phyloP scores from a whole-genome alignment of 2,329 filamentous ascomycete species.

The Neoascochyta sp. region DNA sequence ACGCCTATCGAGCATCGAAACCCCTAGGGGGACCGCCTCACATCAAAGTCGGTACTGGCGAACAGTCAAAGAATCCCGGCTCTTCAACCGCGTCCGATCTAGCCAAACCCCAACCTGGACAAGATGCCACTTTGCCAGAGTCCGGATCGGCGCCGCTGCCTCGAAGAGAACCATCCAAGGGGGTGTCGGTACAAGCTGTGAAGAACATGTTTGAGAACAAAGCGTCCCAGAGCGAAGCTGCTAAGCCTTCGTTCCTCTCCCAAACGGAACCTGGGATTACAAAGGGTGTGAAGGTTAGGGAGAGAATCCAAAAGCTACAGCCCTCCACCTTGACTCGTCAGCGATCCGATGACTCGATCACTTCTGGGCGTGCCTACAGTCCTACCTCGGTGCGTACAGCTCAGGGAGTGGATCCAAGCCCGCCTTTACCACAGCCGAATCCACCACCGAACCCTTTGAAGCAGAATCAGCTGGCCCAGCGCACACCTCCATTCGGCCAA shows the following conservation, averaged over 20 bases:
- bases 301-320: slow-evolving; percentile 1
- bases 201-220: slow-evolving; percentile 31
- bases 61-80: slow-evolving; percentile 16
- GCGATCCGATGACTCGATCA: slow-evolving; percentile 1
- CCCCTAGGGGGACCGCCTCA: slow-evolving; percentile 12
- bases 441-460: no score
- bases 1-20: slow-evolving; percentile 16
- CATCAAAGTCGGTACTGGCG: slow-evolving; percentile 16
- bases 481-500: no score
- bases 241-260: slow-evolving; percentile 13
- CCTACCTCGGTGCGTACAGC: no score
- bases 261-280: slow-evolving; percentile 3
- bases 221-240: slow-evolving; percentile 12
- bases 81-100: slow-evolving; percentile 12
- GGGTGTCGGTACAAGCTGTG: slow-evolving; percentile 22
- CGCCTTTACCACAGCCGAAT: no score
- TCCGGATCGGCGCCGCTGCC: slow-evolving; percentile 4
- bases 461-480: no score
- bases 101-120: slow-evolving; percentile 16
- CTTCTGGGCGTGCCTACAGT: no score
- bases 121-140: slow-evolving; percentile 4
- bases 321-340: neutral
- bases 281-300: slow-evolving; percentile 4
- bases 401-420: no score
- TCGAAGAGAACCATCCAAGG: slow-evolving; percentile 10